These are phyloP conservation scores for Chrysophaeum taylorii DNA, from an alignment of 352 stramenopile genomes.

Conservation along the genomic window DNA sequence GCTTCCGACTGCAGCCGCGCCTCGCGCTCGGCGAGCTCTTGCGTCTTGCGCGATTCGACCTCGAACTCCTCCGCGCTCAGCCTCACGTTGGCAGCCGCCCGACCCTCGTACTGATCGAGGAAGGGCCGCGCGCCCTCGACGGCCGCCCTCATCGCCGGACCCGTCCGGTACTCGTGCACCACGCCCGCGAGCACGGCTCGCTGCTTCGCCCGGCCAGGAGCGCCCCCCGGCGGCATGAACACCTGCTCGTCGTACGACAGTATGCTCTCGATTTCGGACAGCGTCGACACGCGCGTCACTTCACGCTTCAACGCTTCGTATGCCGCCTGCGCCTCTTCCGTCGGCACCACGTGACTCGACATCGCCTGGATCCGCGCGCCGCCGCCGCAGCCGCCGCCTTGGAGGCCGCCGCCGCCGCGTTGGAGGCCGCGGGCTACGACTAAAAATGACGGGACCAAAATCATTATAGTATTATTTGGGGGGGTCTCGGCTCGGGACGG, in stretches of 20 bases:
- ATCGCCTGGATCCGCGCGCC: too few relatives aligned
- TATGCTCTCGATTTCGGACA: slow-evolving; percentile 1
- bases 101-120: slow-evolving; percentile 25
- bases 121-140: slow-evolving; percentile 25
- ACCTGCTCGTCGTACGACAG: slow-evolving; percentile 16
- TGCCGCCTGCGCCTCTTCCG: too few relatives aligned
- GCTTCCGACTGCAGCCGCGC: slow-evolving; percentile 12
- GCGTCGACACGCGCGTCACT: background rate
- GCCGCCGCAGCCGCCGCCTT: too few relatives aligned
- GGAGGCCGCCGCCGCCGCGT: too few relatives aligned
- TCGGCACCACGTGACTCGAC: too few relatives aligned
- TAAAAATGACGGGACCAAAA: too few relatives aligned
- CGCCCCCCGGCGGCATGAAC: slow-evolving; percentile 28
- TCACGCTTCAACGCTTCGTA: background rate
- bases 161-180: slow-evolving; percentile 51
- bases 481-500: too few relatives aligned
- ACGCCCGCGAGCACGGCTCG: slow-evolving; percentile 44
- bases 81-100: slow-evolving; percentile 5
- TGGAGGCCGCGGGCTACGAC: too few relatives aligned
- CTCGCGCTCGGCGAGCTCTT: slow-evolving; percentile 43
- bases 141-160: slow-evolving; percentile 34
- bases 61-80: slow-evolving; percentile 26
- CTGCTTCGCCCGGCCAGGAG: slow-evolving; percentile 22
- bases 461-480: too few relatives aligned
- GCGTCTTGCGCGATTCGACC: slow-evolving; percentile 39